Evolutionary conservation across 257 asterid species (phyloP), one percentile per base, ranked within the genome.

Genomic region (Forsythia suspensa): DNA sequence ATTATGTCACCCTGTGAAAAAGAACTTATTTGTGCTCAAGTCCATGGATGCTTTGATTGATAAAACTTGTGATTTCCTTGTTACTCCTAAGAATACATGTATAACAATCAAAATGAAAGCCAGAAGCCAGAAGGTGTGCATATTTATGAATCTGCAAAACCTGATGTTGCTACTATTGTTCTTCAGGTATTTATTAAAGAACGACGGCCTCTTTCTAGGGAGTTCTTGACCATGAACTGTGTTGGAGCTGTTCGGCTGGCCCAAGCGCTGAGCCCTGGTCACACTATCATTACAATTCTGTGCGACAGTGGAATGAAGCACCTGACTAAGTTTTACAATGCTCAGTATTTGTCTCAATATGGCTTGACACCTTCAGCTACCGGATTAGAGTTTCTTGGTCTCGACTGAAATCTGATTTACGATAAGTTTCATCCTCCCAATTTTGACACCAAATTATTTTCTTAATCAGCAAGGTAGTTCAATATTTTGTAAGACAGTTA

Each of bases 291-390:
- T 55, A 95, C 99, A 38, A 90, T 95, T 79, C 87, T 95, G 76
- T 93, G 99, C n/a, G 97, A 95, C 73, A 92, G 91, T 76, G 99
- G 99, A 79, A 93, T 93, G 99, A 88, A 98, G 87, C 99, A 95
- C 82, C 83, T 95, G 41, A 95, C 98, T 81, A 95, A 95, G 80
- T 95, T 95, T 57, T 84, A 90, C 71, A 80, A 93, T 84, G 86
- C 78, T 77, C 73, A 89, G 68, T 95, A 92, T 83, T 86, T 95
- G 88, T 86, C 93, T 59, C 89, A 84, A 77, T 83, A 88, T 76
- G 87, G 85, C 72, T 79, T 91, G 86, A 79, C 88, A 34, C 98
- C 98, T 77, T 85, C 96, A 3, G 96, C 97, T 4, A 70, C 83
- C 44, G 91, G 91, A 78, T 83, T 91, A 85, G 98, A 95, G 82